These are phyloP conservation scores for Dysphania ambrosioides DNA, from an alignment of 148 eudicot genomes.

Conservation along the genomic window DNA sequence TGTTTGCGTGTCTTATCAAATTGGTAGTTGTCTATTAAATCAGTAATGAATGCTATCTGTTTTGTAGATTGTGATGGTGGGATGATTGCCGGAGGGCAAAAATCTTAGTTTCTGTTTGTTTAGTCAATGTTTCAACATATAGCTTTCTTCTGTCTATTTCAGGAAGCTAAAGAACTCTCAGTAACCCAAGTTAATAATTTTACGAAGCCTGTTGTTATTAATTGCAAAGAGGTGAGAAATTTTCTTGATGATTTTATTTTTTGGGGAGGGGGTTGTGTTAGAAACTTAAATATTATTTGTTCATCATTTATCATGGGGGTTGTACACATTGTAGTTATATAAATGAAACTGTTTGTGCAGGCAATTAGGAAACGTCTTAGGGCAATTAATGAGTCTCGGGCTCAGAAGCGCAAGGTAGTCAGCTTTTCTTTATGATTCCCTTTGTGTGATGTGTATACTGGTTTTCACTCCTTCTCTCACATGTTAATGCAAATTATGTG, in stretches of 20 bases:
- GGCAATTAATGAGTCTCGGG: slow-evolving; percentile 95
- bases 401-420: slow-evolving; percentile 91
- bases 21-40: not conserved
- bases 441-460: not conserved
- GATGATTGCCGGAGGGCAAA: not conserved
- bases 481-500: not conserved
- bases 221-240: slow-evolving; percentile 80
- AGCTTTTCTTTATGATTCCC: not conserved
- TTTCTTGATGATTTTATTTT: not conserved
- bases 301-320: not conserved
- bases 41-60: not conserved
- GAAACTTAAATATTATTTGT: slow-evolving; percentile 2
- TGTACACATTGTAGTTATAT: slow-evolving; percentile 15
- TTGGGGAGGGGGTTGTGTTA: not conserved
- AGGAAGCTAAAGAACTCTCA: slow-evolving; percentile 86
- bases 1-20: not conserved
- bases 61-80: not conserved
- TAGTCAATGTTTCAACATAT: not conserved
- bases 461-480: not conserved
- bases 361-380: slow-evolving; percentile 85
- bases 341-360: slow-evolving; percentile 37
- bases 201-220: slow-evolving; percentile 54
- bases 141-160: slow-evolving; percentile 27
- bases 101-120: not conserved
- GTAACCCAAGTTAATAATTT: slow-evolving; percentile 64